These are phyloP conservation scores for Septoria linicola DNA, from an alignment of 2,329 filamentous ascomycete species.

Conservation along the genomic window DNA sequence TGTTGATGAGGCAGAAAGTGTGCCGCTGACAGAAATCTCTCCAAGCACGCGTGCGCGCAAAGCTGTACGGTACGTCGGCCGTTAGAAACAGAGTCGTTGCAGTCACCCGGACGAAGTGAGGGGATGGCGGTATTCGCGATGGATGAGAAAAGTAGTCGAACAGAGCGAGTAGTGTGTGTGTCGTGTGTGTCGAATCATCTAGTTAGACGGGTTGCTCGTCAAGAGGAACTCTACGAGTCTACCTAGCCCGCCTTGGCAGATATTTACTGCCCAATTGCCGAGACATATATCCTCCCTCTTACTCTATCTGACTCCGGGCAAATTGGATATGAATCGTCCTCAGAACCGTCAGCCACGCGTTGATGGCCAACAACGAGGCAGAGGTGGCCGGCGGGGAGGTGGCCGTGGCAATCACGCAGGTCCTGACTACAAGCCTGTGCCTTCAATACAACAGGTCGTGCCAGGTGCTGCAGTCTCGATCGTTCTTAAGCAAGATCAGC, in stretches of 20 bases:
- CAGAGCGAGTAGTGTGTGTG: too few species aligned
- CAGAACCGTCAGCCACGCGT: slow-evolving; percentile 35
- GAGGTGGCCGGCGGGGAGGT: slow-evolving; percentile 1
- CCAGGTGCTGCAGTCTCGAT: slow-evolving; percentile 68
- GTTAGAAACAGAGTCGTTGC: not conserved
- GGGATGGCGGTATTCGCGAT: too few species aligned
- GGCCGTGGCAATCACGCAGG: slow-evolving; percentile 4
- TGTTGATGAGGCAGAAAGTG: not conserved
- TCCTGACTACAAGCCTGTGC: slow-evolving; percentile 28
- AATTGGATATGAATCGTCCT: slow-evolving; percentile 35
- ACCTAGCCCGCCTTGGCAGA: too few species aligned
- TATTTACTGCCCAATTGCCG: too few species aligned
- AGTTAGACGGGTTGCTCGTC: too few species aligned
- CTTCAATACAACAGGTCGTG: slow-evolving; percentile 49
- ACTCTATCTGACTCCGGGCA: not conserved
- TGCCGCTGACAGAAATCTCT: too few species aligned
- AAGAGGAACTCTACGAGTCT: too few species aligned
- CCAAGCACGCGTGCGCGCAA: too few species aligned
- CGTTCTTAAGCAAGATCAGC: slow-evolving; percentile 73
- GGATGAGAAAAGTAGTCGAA: too few species aligned
- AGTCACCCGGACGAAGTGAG: not conserved
- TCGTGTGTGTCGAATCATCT: too few species aligned
- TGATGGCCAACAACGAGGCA: slow-evolving; percentile 17
- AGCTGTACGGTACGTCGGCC: not conserved
- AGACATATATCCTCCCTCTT: not conserved